Evolutionary conservation across 768 basidiomycete genomes (phyloP), one percentile per base, ranked within the genome.

Genomic region (Plicaturopsis crispa): DNA sequence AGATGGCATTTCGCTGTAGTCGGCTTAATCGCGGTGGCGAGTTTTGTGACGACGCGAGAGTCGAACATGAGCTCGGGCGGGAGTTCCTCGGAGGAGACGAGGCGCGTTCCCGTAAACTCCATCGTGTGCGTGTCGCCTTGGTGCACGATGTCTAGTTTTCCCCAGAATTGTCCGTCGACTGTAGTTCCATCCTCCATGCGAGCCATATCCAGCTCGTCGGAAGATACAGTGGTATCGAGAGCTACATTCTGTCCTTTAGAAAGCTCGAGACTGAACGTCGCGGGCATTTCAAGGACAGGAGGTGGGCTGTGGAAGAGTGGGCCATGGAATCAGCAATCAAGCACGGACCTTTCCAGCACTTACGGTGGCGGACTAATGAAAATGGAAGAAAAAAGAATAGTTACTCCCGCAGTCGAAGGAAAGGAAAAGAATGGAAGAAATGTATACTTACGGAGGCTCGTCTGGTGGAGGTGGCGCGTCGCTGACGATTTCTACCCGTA

Each of bases 191-290:
- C 88, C 46, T 90, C 88, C 82, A 87, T 88, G 35, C 84, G 74
- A 2, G 88, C 83, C 88, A 91, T 90, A 54, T 91, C 88, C 24
- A 89, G 71, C 48, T 89, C 88, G 24, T 84, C 83, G 3, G 88
- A 89, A 37, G 73, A 69, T 23, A 89, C 72, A 13, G 74, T 82
- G 3, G 84, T 84, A 48, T 90, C 88, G 14, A 91, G 70, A 5
- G 79, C 84, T 38, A 91, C 81, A 30, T 75, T 69, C 58, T 87
- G 86, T 12, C 86, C 85, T 0, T 85, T 87, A 4, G 66, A 58
- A 20, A 91, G 73, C 57, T 91, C 88, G 28, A 91, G 67, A 50
- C 78, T 84, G 64, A 91, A 89, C 4, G 77, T 79, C 4, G 81
- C 88, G 3, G 83, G 82, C 88, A 91, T 91, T 46, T 91, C 88